Conservation (phyloP, 2,329 filamentous ascomycete species). For the Alternaria solani region DNA sequence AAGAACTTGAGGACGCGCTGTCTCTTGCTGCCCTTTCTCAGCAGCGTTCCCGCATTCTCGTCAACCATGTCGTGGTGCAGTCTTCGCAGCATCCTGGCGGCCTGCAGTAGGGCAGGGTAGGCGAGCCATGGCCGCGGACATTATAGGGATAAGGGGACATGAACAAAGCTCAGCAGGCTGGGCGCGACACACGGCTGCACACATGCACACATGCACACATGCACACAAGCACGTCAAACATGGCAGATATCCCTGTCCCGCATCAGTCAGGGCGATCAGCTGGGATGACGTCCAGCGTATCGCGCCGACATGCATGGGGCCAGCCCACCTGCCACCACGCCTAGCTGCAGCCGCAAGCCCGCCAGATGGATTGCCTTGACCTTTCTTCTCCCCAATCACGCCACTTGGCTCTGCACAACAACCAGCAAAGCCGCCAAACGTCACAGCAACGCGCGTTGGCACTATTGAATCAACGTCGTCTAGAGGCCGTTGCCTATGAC, state of each 20-base stretch:
- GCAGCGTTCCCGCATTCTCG: conserved; percentile 28
- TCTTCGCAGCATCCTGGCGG: conserved; percentile 42
- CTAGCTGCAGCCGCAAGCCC: conserved; percentile 23
- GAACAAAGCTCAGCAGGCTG: conserved; percentile 34
- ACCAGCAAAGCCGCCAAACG: neutral
- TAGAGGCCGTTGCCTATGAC: conserved; percentile 16
- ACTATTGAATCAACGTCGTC: neutral
- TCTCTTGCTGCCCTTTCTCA: conserved; percentile 41
- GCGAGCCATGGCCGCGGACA: conserved; percentile 34
- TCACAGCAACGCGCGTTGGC: neutral
- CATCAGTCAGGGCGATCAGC: conserved; percentile 32
- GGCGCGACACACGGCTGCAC: conserved; percentile 19
- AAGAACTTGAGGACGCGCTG: conserved; percentile 45
- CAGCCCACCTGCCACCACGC: conserved; percentile 27
- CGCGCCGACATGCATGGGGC: conserved; percentile 25
- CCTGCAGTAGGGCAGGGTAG: conserved; percentile 16
- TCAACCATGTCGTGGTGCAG: conserved; percentile 33
- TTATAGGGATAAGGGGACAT: conserved; percentile 26
- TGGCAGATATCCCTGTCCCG: conserved; percentile 40
- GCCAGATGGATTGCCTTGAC: neutral
- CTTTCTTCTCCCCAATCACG: neutral
- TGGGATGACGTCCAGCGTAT: conserved; percentile 34
- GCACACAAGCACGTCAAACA: conserved; percentile 37
- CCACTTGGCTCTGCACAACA: conserved; percentile 1
- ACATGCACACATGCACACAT: conserved; percentile 29